Evolutionary conservation across 768 basidiomycete genomes (phyloP), one percentile per base, ranked within the genome.

Genomic region (Heimioporus sp.): DNA sequence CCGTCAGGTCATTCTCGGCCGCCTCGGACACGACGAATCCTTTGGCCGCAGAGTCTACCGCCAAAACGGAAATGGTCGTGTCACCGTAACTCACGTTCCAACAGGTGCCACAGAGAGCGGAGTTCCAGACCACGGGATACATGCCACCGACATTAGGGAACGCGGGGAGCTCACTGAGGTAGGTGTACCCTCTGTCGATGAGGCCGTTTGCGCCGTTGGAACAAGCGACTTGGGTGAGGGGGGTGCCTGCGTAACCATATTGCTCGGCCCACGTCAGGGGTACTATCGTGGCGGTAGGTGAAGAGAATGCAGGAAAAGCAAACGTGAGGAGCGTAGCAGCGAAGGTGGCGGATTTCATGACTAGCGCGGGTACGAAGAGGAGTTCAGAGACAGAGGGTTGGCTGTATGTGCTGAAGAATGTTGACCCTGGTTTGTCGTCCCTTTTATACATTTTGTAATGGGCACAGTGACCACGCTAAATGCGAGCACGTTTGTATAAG

Each of bases 1-100:
- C 66, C 13, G 83, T 84, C 5, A 28, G 24, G 24, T 28, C 5
- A 28, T 28, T 5, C 24, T 4, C 24, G 17, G 82, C 80, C 20
- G 58, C 65, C 55, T 75, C 58, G 1, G 80, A 75, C 24, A 84
- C 64, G 49, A 78, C 80, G 58, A 80, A 82, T 7, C 73, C 76
- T 0, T 54, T 51, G 2, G 3, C 17, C 10, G 59, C 55, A 13
- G 40, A 40, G 40, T 72, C 73, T 7, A 73, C 60, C 5, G 69
- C 72, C 48, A 67, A 51, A 3, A 63, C 40, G 15, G 16, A 1
- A 32, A 73, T 34, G 1, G 56, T 61, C 4, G 4, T 56, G 32
- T 16, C 42, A 2, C 39, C 49, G 36, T 67, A 68, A 3, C 64
- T 70, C 46, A 72, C 35, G 1, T 58, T 3, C 42, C 65, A 70